Base-by-base conservation (phyloP, 2,329 filamentous ascomycete genomes). In the Rhytidhysteron rufulum region DNA sequence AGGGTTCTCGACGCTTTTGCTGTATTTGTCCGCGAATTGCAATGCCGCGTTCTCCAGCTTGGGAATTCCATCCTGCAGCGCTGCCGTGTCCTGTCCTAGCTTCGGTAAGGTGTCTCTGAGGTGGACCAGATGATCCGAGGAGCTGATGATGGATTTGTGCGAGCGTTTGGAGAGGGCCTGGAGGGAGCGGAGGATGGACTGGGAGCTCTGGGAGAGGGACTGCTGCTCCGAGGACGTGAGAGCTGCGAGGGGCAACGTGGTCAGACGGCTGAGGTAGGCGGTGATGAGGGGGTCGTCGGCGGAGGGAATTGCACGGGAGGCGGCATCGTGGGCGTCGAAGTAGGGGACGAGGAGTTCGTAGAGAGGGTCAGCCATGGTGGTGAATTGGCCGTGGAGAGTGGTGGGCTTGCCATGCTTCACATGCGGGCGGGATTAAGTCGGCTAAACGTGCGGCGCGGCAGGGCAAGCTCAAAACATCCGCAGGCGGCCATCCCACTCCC, bases 121-220 rank as follows among this genome's bases (percentile, higher is more conserved):
- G 8, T 81, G 82, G n/a, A 80, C 77, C 55, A 97, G 82, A 53
- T 86, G 83, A 51, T 82, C 78, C 17, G 87, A 83, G 4, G 91
- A 93, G 39, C 83, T 75, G 53, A 96, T 89, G 49, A 97, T 83
- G 15, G 83, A 77, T 59, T 85, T 87, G 66, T 96, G 85, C 1
- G 90, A 95, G 51, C 87, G 86, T 54, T 95, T 95, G 6, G 90
- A 91, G 36, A 97, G 80, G 0, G 82, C 79, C 62, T 98, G 93
- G 1, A 97, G 77, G 1, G 88, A 87, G 30, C 95, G 79, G 11
- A 91, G 77, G 30, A 86, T 78, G 0, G 87, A 86, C 47, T 96
- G 88, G 3, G 86, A 84, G 40, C 82, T 77, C 55, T 96, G 88
- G 1, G 85, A 73, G n/a, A 97, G 78, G 1, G 81, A 82, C 45